A percentile compares a stretch with the other conserved stretches of the same genome.
Evolutionary conservation across 2,329 filamentous ascomycete genomes (phyloP).

Genomic region (Calycina herbarum): DNA sequence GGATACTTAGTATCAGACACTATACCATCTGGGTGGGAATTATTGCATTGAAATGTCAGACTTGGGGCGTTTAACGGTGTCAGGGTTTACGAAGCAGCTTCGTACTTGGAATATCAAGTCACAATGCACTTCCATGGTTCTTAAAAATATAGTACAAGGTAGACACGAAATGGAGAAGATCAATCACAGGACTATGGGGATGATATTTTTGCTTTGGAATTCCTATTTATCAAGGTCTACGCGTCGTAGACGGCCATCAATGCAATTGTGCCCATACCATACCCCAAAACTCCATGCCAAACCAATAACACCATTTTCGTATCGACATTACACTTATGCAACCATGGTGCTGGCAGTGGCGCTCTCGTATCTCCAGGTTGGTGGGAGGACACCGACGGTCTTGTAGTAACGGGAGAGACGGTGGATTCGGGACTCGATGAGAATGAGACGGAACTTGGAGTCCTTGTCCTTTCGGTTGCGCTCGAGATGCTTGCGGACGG

Average conservation of each 20-base stretch:
- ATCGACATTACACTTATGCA: slow-evolving; percentile 60
- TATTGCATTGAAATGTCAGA: background rate
- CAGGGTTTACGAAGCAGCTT: background rate
- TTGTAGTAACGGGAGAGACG: slow-evolving; percentile 99
- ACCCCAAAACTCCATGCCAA: slow-evolving; percentile 35
- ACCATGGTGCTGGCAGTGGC: slow-evolving; percentile 94
- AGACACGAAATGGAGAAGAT: background rate
- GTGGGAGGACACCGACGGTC: slow-evolving; percentile 80
- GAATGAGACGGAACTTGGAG: slow-evolving; percentile 99
- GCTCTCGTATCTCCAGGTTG: slow-evolving; percentile 99
- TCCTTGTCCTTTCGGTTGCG: slow-evolving; percentile 99
- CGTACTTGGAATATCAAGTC: background rate
- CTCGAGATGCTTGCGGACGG: slow-evolving; percentile 99
- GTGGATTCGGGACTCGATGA: slow-evolving; percentile 99
- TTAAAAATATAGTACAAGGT: background rate
- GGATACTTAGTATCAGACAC: background rate
- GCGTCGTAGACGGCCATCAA: slow-evolving; percentile 29
- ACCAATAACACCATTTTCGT: slow-evolving; percentile 20
- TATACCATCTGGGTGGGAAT: background rate
- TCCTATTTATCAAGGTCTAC: slow-evolving; percentile 30
- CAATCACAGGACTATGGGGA: slow-evolving; percentile 20
- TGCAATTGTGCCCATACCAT: slow-evolving; percentile 33
- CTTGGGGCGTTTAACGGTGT: background rate
- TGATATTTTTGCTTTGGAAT: slow-evolving; percentile 34
- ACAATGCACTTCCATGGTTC: background rate